These are phyloP conservation scores for Boletus sp. DNA, from an alignment of 1,284 basidiomycete genomes.

Conservation along the genomic window DNA sequence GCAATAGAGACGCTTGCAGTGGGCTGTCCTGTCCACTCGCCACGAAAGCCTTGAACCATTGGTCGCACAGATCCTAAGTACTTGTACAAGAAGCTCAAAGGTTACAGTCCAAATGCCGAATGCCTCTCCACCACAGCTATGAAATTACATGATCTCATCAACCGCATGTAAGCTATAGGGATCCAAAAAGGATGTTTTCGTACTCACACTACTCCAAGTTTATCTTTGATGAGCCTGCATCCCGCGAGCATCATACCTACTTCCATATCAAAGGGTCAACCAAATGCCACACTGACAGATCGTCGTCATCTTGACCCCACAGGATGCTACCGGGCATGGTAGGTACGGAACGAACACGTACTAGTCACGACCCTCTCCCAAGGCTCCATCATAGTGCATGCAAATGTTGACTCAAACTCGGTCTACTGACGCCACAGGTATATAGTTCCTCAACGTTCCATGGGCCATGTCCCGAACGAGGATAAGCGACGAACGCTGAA, in stretches of 20 bases:
- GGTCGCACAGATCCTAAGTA: neutral
- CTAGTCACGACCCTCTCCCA: neutral
- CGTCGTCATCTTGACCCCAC: conserved; percentile 39
- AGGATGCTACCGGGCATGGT: conserved; percentile 15
- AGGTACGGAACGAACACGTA: neutral
- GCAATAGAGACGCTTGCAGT: too few relatives aligned
- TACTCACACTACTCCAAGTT: neutral
- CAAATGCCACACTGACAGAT: conserved; percentile 29
- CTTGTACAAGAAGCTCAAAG: too few relatives aligned
- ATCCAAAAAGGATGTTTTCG: too few relatives aligned
- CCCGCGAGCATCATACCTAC: conserved; percentile 23
- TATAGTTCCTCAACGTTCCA: neutral
- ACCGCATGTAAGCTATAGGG: neutral
- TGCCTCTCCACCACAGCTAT: neutral
- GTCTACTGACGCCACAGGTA: neutral
- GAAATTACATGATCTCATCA: neutral
- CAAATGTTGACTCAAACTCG: neutral
- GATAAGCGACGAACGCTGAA: too few relatives aligned
- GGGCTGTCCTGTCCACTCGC: too few relatives aligned
- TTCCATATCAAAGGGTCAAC: conserved; percentile 19
- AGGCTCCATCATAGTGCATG: neutral
- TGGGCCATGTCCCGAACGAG: neutral
- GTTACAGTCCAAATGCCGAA: neutral
- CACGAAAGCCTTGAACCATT: neutral
- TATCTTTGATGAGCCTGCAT: conserved; percentile 4